Evolutionary conservation across 164 flowering plant genomes (phyloP).

Genomic region (Buxus sempervirens): DNA sequence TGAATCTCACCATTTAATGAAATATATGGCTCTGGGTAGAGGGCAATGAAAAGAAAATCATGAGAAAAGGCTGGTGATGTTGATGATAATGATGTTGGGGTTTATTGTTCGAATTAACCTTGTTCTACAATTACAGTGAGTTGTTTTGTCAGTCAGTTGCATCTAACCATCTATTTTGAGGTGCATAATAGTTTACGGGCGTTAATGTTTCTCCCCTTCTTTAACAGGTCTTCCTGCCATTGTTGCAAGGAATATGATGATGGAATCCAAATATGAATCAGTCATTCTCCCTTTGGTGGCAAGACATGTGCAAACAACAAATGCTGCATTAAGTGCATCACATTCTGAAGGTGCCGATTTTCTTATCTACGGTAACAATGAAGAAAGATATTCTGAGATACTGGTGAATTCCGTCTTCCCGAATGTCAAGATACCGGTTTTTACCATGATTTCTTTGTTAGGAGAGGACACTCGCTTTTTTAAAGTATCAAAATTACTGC

Average conservation of each 20-base stretch:
- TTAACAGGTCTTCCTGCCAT: conserved; percentile 80
- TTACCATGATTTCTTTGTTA: conserved; percentile 27
- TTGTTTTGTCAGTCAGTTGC: not conserved
- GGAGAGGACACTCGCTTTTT: conserved; percentile 14
- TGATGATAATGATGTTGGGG: too few species aligned
- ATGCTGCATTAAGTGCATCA: conserved; percentile 68
- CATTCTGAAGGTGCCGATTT: conserved; percentile 92
- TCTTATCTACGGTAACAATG: conserved; percentile 37
- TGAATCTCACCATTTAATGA: too few species aligned
- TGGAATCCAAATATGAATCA: conserved; percentile 63
- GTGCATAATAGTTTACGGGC: not conserved
- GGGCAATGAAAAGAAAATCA: too few species aligned
- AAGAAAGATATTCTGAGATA: conserved; percentile 26
- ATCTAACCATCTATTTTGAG: not conserved
- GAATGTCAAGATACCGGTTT: conserved; percentile 75
- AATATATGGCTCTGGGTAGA: too few species aligned
- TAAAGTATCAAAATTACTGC: conserved; percentile 36
- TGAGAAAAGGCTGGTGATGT: too few species aligned
- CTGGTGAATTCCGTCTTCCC: conserved; percentile 26
- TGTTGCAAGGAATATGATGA: conserved; percentile 85
- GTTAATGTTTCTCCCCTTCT: not conserved
- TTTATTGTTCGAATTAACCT: not conserved
- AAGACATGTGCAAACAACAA: conserved; percentile 50
- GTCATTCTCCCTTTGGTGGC: conserved; percentile 82
- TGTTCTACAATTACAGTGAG: too few species aligned